A percentile compares a stretch with the other conserved stretches of the same genome.
These are phyloP conservation scores for Clarireedia sp. DNA, from an alignment of 2,329 filamentous ascomycete genomes.

Conservation along the genomic window DNA sequence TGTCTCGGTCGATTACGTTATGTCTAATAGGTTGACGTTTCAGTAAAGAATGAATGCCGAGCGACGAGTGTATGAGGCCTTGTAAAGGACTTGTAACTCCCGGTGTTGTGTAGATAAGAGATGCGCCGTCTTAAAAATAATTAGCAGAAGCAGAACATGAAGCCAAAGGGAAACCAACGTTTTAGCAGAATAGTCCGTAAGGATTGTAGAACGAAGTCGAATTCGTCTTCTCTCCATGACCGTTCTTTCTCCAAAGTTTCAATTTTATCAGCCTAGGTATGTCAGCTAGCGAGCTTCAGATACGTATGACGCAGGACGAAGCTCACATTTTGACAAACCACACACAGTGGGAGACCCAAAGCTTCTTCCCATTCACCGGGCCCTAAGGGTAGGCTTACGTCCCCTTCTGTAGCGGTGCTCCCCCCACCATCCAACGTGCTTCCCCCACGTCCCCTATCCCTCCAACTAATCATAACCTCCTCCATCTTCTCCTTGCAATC, in stretches of 20 bases:
- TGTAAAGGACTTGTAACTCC: slow-evolving; percentile 70
- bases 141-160: slow-evolving; percentile 7
- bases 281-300: slow-evolving; percentile 9
- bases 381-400: slow-evolving; percentile 68
- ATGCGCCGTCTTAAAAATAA: slow-evolving; percentile 62
- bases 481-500: slow-evolving; percentile 79
- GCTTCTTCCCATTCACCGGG: slow-evolving; percentile 92
- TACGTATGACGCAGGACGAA: not conserved
- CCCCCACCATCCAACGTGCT: slow-evolving; percentile 53
- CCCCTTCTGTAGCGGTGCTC: slow-evolving; percentile 52
- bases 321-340: slow-evolving; percentile 90
- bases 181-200: slow-evolving; percentile 82
- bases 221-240: slow-evolving; percentile 92
- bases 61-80: slow-evolving; percentile 72
- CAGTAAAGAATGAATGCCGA: slow-evolving; percentile 77
- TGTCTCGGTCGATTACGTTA: slow-evolving; percentile 88
- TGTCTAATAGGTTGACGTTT: slow-evolving; percentile 74
- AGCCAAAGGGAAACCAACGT: slow-evolving; percentile 44
- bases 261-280: slow-evolving; percentile 34
- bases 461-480: slow-evolving; percentile 74
- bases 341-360: slow-evolving; percentile 76
- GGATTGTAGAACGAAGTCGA: slow-evolving; percentile 92
- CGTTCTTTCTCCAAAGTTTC: slow-evolving; percentile 83
- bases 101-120: slow-evolving; percentile 76
- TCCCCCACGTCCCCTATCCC: slow-evolving; percentile 63